Conservation (phyloP, 768 basidiomycete genomes). For the Lactarius hatsudake region DNA sequence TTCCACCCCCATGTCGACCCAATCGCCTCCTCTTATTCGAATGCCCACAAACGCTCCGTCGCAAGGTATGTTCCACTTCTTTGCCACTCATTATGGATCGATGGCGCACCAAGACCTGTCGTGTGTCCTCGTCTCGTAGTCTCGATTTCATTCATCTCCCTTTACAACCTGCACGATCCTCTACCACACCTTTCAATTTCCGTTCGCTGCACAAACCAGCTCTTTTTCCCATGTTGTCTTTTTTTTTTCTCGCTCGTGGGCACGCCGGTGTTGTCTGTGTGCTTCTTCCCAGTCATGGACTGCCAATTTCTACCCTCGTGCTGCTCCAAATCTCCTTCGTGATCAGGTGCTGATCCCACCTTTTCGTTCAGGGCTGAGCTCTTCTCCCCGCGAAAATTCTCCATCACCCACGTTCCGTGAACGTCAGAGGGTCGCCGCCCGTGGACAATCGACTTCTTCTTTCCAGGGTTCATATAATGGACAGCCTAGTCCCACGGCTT, state of each 20-base stretch:
- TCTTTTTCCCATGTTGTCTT: background rate
- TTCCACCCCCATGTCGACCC: conserved; percentile 24
- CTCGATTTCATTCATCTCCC: background rate
- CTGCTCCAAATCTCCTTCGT: background rate
- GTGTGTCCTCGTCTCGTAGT: background rate
- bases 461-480: conserved; percentile 23
- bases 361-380: conserved; percentile 20
- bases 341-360: conserved; percentile 3
- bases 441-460: conserved; percentile 25
- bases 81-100: conserved; percentile 11
- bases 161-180: background rate
- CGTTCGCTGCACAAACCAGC: background rate
- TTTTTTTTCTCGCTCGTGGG: background rate
- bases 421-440: conserved; percentile 17
- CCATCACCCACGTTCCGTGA: conserved; percentile 28
- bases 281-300: background rate
- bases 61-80: conserved; percentile 18
- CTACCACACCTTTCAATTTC: background rate
- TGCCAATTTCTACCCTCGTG: background rate
- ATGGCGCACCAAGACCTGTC: conserved; percentile 4
- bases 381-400: conserved; percentile 26
- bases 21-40: conserved; percentile 28
- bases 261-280: background rate
- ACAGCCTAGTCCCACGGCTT: conserved; percentile 26
- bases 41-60: conserved; percentile 18